Evolutionary conservation across 2,329 filamentous ascomycete genomes (phyloP).

Genomic region (Claviceps arundinis): DNA sequence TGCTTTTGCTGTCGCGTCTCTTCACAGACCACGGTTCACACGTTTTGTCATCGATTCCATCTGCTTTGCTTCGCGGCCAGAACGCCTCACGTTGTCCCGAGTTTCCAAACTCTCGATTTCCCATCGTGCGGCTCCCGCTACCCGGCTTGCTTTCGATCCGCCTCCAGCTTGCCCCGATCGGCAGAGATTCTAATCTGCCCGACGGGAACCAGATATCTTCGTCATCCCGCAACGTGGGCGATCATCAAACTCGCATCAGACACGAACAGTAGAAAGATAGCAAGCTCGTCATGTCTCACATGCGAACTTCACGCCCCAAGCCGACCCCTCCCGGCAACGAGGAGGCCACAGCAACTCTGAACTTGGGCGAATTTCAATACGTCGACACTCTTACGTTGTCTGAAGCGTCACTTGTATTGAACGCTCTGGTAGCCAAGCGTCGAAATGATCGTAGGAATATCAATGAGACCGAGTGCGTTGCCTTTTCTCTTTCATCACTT

Average conservation of each 20-base stretch:
- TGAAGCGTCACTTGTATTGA: slow-evolving; percentile 83
- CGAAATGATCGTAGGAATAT: slow-evolving; percentile 68
- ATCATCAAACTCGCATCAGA: neutral
- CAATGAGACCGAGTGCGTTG: slow-evolving; percentile 66
- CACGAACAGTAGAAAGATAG: neutral
- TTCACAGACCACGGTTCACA: neutral
- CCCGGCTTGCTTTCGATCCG: neutral
- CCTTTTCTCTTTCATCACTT: neutral
- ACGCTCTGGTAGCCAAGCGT: slow-evolving; percentile 72
- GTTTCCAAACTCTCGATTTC: too few species aligned
- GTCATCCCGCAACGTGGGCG: too few species aligned
- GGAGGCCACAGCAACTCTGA: slow-evolving; percentile 68
- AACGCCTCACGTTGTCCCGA: neutral
- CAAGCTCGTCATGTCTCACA: slow-evolving; percentile 16
- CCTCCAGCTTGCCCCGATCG: neutral
- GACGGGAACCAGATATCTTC: neutral
- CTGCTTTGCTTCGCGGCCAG: neutral
- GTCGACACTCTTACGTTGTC: slow-evolving; percentile 86
- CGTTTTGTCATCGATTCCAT: neutral
- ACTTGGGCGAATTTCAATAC: slow-evolving; percentile 85
- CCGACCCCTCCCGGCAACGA: slow-evolving; percentile 65
- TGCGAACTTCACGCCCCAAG: slow-evolving; percentile 51
- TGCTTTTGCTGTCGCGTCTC: neutral
- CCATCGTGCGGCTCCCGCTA: neutral
- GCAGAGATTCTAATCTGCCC: neutral